These are phyloP conservation scores for Penicillium sp. DNA, from an alignment of 2,329 filamentous ascomycete genomes.

Conservation along the genomic window DNA sequence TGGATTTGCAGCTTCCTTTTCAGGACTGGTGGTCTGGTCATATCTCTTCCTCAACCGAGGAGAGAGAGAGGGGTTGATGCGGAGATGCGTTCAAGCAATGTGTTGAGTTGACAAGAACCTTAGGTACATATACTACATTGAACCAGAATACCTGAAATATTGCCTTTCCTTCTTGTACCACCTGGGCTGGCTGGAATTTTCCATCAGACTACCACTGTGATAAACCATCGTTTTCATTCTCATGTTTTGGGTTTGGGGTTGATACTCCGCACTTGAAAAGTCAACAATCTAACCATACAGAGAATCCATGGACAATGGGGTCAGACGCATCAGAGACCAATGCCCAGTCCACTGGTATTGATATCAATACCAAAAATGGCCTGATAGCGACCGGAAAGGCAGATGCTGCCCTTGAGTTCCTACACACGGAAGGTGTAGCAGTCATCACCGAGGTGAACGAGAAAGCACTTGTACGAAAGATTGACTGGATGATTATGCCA, in stretches of 20 bases:
- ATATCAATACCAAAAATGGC: conserved; percentile 19
- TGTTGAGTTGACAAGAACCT: neutral
- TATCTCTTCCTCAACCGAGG: neutral
- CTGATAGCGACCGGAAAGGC: conserved; percentile 27
- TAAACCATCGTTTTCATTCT: too few relatives aligned
- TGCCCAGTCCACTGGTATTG: conserved; percentile 1
- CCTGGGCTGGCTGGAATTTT: too few relatives aligned
- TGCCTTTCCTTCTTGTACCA: neutral
- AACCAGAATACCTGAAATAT: neutral
- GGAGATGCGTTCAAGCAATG: neutral
- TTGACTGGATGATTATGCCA: conserved; percentile 52
- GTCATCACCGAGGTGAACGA: conserved; percentile 30
- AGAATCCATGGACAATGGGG: neutral
- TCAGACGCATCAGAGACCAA: neutral
- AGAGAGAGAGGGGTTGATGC: neutral
- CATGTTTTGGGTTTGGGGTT: too few relatives aligned
- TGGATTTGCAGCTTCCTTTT: neutral
- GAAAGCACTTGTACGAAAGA: conserved; percentile 37
- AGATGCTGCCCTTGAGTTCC: conserved; percentile 41
- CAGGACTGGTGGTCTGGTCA: neutral
- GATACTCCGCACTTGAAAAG: too few relatives aligned
- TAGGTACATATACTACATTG: neutral
- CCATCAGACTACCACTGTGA: too few relatives aligned
- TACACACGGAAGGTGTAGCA: conserved; percentile 30
- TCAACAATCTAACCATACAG: too few relatives aligned